Base-by-base conservation (phyloP, 257 asterid species). In the Asclepias syriaca region DNA sequence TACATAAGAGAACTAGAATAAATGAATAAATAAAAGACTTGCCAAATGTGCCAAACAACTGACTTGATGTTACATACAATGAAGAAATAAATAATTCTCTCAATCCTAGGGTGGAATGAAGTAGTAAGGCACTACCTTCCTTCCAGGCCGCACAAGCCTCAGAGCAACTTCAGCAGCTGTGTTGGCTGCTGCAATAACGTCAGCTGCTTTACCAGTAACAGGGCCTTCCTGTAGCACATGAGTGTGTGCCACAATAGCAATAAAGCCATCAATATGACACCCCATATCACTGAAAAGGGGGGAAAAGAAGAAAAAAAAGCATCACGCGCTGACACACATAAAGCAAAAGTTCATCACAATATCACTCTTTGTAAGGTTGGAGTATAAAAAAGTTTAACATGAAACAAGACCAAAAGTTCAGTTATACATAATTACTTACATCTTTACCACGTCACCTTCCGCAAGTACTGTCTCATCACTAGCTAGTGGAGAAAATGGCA, bases 261-360 rank as follows among this genome's bases (percentile, higher is more conserved):
- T 93, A 79, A 91, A 93, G 3, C 98, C 98, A 89, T 93, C 98
- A 55, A 93, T 91, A 80, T 93, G 98, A 81, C 97, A 93, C 65
- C 98, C 98, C 94, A 91, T 83, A 81, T 93, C 98, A 75, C 98
- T 93, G 92, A 64, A 67, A 65, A 70, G 40, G 74, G 7, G 27
- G 19, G 19, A 21, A 69, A 43, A 43, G 12, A 39, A 29, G 34
- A 29, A 29, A 55, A 40, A 39, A 4, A 40, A 22, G 66, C 22
- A 49, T 32, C 27, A 69, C 21, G 2, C 46, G 45, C 40, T 18
- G 40, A 29, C 58, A 27, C 57, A 69, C 3, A 69, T 8, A 2
- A 68, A 39, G 27, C 54, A 54, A 61, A 8, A 11, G 48, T 43
- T 68, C 3, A 24, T 46, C 39, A 29, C 57, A 13, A 19, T 22